Percentiles rank a stretch among this genome's conserved stretches.
These are phyloP conservation scores for Coemansia sp. DNA, from an alignment of 192 early-diverging fungal genomes.

Conservation along the genomic window DNA sequence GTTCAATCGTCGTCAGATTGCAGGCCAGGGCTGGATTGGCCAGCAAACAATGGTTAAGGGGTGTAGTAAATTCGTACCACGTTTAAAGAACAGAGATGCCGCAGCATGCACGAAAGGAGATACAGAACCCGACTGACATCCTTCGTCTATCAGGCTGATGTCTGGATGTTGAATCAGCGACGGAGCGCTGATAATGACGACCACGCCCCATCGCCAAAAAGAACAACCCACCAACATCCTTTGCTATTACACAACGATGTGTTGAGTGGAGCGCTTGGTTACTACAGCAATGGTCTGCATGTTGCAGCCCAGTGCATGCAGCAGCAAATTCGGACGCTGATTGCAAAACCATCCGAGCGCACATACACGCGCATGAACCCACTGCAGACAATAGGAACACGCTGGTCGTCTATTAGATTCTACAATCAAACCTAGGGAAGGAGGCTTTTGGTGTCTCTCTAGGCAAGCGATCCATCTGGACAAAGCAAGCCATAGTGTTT, in stretches of 20 bases:
- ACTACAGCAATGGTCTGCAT: constrained; percentile 3
- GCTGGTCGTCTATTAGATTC: constrained; percentile 23
- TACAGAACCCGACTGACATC: too few species aligned
- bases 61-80: too few species aligned
- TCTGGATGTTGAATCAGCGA: too few species aligned
- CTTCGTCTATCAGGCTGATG: too few species aligned
- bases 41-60: too few species aligned
- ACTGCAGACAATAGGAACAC: constrained; percentile 21
- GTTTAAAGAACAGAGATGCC: too few species aligned
- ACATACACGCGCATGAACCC: constrained; percentile 19
- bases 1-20: too few species aligned
- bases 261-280: neutral
- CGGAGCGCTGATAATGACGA: too few species aligned
- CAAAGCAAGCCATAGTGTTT: neutral
- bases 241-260: neutral
- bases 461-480: neutral
- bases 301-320: neutral
- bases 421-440: neutral
- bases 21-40: too few species aligned
- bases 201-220: too few species aligned
- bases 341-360: neutral
- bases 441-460: neutral
- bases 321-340: constrained; percentile 11
- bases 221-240: too few species aligned
- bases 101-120: too few species aligned